phyloP scores from a whole-genome alignment of 106 monocot species.

The Dendrobium chrysotoxum region DNA sequence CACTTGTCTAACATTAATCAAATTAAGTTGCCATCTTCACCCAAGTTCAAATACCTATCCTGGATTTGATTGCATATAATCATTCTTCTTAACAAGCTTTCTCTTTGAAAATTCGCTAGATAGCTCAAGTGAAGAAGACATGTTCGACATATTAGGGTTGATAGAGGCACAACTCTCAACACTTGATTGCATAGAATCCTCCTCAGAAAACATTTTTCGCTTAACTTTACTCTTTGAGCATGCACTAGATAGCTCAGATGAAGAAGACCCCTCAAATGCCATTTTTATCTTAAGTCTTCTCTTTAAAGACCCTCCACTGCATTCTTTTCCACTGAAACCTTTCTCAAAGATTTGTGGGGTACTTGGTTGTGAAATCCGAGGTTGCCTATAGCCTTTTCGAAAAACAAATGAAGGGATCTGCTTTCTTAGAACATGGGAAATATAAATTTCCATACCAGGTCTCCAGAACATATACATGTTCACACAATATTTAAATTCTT shows the following conservation, averaged over 20 bases:
- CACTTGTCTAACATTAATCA: too few species aligned
- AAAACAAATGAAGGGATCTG: constrained; percentile 82
- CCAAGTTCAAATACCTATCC: too few species aligned
- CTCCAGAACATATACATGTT: constrained; percentile 73
- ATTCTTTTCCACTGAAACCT: neutral
- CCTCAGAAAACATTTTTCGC: too few species aligned
- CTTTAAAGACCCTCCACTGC: constrained; percentile 8
- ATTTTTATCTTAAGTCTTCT: constrained; percentile 28
- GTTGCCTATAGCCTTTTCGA: constrained; percentile 66
- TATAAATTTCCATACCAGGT: constrained; percentile 68
- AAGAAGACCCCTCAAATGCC: neutral
- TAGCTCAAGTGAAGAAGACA: neutral
- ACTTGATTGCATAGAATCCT: neutral
- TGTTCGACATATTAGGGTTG: constrained; percentile 12
- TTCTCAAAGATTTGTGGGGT: neutral
- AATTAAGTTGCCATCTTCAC: too few species aligned
- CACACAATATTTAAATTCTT: constrained; percentile 65
- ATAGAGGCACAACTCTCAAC: constrained; percentile 16
- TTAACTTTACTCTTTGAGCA: too few species aligned
- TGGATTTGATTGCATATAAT: too few species aligned
- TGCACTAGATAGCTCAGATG: too few species aligned
- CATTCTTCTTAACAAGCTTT: too few species aligned
- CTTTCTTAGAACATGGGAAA: constrained; percentile 75
- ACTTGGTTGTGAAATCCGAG: constrained; percentile 21
- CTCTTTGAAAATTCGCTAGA: neutral